Conservation (phyloP, 495 filamentous ascomycete species). For the Parmelia sp. region DNA sequence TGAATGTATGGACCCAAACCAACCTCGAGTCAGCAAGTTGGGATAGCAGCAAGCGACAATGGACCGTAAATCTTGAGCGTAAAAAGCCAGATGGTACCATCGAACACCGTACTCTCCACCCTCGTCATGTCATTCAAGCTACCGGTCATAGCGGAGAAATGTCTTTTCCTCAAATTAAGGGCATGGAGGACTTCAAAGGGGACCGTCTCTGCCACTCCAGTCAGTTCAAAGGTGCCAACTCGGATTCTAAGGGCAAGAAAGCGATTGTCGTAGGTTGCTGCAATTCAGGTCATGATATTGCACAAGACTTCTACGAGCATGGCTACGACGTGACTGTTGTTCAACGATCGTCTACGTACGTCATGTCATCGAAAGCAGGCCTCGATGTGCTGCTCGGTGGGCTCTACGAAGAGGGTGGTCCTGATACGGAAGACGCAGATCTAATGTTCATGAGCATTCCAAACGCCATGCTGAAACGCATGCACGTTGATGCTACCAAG, state of each 20-base stretch:
- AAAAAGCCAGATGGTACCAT: conserved; percentile 41
- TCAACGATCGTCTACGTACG: conserved; percentile 68
- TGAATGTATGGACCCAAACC: conserved; percentile 67
- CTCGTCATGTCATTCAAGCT: conserved; percentile 62
- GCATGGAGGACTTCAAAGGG: conserved; percentile 56
- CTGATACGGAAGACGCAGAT: conserved; percentile 49
- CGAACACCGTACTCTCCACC: conserved; percentile 53
- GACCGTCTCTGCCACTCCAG: conserved; percentile 61
- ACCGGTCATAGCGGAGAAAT: conserved; percentile 71
- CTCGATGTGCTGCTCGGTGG: conserved; percentile 48
- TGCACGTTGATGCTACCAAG: conserved; percentile 44
- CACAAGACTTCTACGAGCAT: conserved; percentile 73
- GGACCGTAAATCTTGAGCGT: conserved; percentile 55
- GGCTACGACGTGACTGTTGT: conserved; percentile 81
- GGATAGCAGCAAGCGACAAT: conserved; percentile 48
- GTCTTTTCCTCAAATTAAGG: conserved; percentile 56
- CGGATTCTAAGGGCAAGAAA: conserved; percentile 50
- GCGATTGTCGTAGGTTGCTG: conserved; percentile 73
- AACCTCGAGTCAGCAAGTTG: conserved; percentile 46
- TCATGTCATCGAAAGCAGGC: conserved; percentile 53
- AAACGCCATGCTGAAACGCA: conserved; percentile 44
- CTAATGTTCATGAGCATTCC: conserved; percentile 46
- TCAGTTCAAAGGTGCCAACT: conserved; percentile 55
- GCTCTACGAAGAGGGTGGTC: conserved; percentile 57
- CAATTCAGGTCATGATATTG: conserved; percentile 75